Percentiles rank a stretch among this genome's conserved stretches.
Evolutionary conservation across 768 basidiomycete genomes (phyloP).

Genomic region (Mycena olivaceomarginata): DNA sequence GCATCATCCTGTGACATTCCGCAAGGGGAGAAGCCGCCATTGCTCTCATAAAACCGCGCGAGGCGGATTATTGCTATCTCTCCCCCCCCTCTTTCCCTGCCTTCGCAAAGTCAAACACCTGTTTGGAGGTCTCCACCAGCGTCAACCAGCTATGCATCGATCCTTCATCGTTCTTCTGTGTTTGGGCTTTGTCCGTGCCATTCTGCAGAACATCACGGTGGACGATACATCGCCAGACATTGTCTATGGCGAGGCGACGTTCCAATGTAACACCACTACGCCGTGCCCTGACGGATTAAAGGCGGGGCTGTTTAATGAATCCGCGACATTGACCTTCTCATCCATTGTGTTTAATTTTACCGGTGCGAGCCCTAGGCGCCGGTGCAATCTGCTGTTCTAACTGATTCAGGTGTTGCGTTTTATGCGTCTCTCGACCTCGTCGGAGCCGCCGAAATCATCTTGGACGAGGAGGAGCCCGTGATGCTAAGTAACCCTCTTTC

Average conservation of each 20-base stretch:
- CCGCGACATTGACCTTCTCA: background rate
- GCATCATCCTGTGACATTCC: too few species aligned
- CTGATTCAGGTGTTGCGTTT: background rate
- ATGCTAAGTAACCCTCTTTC: background rate
- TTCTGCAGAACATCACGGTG: background rate
- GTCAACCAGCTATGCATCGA: background rate
- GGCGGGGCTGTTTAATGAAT: background rate
- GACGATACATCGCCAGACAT: background rate
- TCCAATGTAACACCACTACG: background rate
- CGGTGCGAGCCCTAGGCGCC: background rate
- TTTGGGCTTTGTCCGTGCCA: background rate
- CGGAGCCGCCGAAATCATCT: background rate
- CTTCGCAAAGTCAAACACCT: background rate
- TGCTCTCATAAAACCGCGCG: too few species aligned
- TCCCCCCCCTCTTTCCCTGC: background rate
- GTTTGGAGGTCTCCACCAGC: background rate
- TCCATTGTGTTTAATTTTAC: background rate
- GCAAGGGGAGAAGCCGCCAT: too few species aligned
- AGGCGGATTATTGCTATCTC: background rate
- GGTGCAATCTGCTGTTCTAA: background rate
- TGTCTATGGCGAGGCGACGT: background rate
- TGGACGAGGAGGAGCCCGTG: background rate
- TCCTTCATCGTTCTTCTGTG: background rate
- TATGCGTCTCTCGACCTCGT: background rate
- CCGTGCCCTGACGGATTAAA: background rate